A percentile compares a stretch with the other conserved stretches of the same genome.
These are phyloP conservation scores for Cyberlindnera suaveolens DNA, from an alignment of 805 yeast species.

Conservation along the genomic window DNA sequence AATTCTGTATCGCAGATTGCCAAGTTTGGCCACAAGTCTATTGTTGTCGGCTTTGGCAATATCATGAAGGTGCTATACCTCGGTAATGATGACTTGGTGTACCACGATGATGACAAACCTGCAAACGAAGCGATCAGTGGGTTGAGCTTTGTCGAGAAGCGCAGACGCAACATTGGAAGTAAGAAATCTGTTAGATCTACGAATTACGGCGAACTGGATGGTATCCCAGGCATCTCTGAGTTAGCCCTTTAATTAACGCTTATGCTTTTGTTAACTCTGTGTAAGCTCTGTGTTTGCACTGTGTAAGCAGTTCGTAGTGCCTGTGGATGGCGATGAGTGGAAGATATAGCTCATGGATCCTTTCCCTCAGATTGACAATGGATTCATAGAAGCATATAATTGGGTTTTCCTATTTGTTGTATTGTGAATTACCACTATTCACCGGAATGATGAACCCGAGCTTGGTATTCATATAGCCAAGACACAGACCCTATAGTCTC, in stretches of 20 bases:
- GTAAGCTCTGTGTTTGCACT: too few species aligned
- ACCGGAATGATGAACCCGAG: too few species aligned
- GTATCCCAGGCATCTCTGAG: constrained; percentile 20
- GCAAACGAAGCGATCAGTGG: constrained; percentile 38
- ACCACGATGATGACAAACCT: constrained; percentile 44
- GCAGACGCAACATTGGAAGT: constrained; percentile 30
- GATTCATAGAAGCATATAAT: too few species aligned
- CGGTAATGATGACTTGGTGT: constrained; percentile 69
- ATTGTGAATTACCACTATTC: too few species aligned
- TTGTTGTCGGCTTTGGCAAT: constrained; percentile 71
- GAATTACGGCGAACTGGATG: constrained; percentile 20
- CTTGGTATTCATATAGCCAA: too few species aligned
- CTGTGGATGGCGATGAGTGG: too few species aligned
- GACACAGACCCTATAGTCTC: too few species aligned
- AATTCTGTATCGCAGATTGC: constrained; percentile 55
- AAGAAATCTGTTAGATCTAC: constrained; percentile 8
- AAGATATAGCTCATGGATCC: too few species aligned
- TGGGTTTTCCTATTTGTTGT: too few species aligned
- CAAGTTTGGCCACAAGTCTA: constrained; percentile 72
- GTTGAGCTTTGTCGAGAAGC: constrained; percentile 45
- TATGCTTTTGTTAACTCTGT: background rate
- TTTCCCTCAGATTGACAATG: too few species aligned
- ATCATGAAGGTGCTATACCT: constrained; percentile 64
- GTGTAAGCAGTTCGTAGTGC: too few species aligned
- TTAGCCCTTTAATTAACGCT: constrained; percentile 6